These are phyloP conservation scores for Ramaria sp. DNA, from an alignment of 768 basidiomycete genomes.

Conservation along the genomic window DNA sequence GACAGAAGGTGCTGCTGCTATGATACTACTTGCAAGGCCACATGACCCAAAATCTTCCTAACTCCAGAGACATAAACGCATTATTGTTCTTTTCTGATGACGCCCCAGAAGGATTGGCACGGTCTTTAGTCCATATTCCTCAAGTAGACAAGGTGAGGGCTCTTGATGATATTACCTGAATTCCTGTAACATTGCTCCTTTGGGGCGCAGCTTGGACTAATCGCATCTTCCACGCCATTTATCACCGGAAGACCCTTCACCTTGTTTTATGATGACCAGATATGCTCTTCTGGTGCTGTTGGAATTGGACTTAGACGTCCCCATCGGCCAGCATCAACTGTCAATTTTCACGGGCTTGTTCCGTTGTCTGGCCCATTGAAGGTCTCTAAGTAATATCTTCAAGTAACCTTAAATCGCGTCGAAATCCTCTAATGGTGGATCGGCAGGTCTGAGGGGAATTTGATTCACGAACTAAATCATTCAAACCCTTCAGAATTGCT, in stretches of 20 bases:
- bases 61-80: constrained; percentile 15
- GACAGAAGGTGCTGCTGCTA: not conserved
- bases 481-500: constrained; percentile 53
- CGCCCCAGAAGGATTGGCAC: constrained; percentile 36
- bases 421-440: not conserved
- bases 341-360: constrained; percentile 30
- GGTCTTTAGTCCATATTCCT: constrained; percentile 33
- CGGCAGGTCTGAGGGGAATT: constrained; percentile 63
- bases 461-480: constrained; percentile 47
- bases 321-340: constrained; percentile 11
- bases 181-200: not conserved
- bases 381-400: constrained; percentile 40
- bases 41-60: not conserved
- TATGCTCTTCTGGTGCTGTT: constrained; percentile 57
- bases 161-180: not conserved
- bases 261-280: constrained; percentile 44
- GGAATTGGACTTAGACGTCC: constrained; percentile 40
- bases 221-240: constrained; percentile 70
- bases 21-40: not conserved
- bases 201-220: constrained; percentile 45
- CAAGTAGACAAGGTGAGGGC: constrained; percentile 34
- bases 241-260: constrained; percentile 67
- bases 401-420: not conserved
- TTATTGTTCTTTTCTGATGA: constrained; percentile 49
- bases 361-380: constrained; percentile 35